phyloP scores from a whole-genome alignment of 1,284 basidiomycete genomes.

The Puccinia triticina region DNA sequence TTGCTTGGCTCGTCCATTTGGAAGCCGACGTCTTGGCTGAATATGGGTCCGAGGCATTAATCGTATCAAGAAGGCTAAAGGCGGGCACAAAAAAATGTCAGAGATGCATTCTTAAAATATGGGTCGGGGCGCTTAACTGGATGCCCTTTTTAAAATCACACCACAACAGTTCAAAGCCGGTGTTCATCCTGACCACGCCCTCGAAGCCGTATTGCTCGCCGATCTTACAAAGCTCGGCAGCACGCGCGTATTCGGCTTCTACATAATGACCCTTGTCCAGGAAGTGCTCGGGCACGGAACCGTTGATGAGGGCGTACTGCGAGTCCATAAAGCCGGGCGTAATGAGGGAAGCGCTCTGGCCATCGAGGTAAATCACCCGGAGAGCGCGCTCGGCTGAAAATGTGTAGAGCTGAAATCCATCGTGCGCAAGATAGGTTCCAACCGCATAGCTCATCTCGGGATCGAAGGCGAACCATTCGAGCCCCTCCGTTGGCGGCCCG shows the following conservation, averaged over 20 bases:
- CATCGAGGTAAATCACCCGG: constrained; percentile 64
- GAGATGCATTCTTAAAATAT: constrained; percentile 60
- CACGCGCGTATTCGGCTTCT: constrained; percentile 45
- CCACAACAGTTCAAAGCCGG: constrained; percentile 54
- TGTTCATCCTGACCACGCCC: constrained; percentile 54
- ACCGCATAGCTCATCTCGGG: constrained; percentile 62
- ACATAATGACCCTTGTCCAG: background rate
- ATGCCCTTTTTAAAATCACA: constrained; percentile 53
- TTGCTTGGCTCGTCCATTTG: background rate
- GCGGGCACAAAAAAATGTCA: background rate
- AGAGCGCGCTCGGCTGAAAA: constrained; percentile 61
- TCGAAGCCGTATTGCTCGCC: constrained; percentile 46
- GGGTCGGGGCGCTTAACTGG: constrained; percentile 61
- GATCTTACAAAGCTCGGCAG: constrained; percentile 45
- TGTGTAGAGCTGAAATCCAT: constrained; percentile 58
- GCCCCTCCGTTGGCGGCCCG: constrained; percentile 59
- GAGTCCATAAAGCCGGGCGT: constrained; percentile 62
- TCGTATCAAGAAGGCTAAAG: background rate
- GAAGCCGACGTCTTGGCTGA: background rate
- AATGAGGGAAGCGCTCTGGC: constrained; percentile 62
- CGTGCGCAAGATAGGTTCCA: background rate
- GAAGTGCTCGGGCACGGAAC: constrained; percentile 48
- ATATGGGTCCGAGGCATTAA: constrained; percentile 26
- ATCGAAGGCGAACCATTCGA: constrained; percentile 63
- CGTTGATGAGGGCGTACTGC: constrained; percentile 64